Conservation (phyloP, 805 yeast genomes). For the Candida morakotiae region DNA sequence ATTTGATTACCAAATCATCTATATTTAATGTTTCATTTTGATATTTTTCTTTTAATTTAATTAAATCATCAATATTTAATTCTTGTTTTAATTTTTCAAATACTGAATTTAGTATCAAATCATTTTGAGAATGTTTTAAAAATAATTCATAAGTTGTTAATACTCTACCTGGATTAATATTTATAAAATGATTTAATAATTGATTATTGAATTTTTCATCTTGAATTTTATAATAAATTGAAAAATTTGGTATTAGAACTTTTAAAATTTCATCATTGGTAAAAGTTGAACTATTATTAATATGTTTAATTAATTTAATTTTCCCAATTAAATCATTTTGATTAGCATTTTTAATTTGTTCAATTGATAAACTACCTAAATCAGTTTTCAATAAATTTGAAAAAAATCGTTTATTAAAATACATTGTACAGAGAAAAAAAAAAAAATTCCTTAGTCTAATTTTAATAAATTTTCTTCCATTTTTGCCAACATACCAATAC, state of each 20-base stretch:
- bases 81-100: not conserved
- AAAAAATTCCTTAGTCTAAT: not conserved
- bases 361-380: constrained; percentile 4
- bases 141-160: constrained; percentile 46
- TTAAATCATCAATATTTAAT: not conserved
- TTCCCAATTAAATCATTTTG: constrained; percentile 9
- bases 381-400: constrained; percentile 8
- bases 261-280: constrained; percentile 11
- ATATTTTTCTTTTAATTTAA: not conserved
- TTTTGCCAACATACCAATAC: constrained; percentile 47
- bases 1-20: not conserved
- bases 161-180: constrained; percentile 51
- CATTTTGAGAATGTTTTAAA: not conserved
- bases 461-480: constrained; percentile 30
- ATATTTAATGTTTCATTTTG: constrained; percentile 1
- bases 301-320: constrained; percentile 11
- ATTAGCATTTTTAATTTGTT: constrained; percentile 4
- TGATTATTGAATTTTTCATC: constrained; percentile 13
- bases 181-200: constrained; percentile 24
- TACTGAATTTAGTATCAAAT: not conserved
- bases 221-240: constrained; percentile 23
- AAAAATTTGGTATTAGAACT: constrained; percentile 17
- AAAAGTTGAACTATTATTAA: constrained; percentile 9
- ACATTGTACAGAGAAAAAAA: not conserved
- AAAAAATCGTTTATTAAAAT: constrained; percentile 2